phyloP scores from a whole-genome alignment of 805 yeast species.

The Wickerhamiella cacticola region DNA sequence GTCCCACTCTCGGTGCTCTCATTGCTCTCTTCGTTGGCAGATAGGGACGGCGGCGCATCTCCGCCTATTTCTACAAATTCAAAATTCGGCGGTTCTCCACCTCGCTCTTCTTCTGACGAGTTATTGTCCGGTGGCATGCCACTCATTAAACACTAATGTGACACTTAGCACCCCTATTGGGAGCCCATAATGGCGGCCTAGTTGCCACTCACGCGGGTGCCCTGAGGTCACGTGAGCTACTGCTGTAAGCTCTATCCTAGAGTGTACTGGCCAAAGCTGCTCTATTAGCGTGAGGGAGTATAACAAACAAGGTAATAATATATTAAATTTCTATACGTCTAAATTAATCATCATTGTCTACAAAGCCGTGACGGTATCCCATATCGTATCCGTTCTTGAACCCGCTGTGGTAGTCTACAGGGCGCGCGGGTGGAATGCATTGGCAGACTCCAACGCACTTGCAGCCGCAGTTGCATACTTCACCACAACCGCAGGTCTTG shows the following conservation, averaged over 20 bases:
- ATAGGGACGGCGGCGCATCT: neutral
- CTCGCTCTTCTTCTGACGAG: neutral
- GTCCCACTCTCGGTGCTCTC: neutral
- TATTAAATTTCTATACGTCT: neutral
- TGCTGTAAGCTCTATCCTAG: no score
- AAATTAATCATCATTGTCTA: neutral
- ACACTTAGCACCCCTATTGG: neutral
- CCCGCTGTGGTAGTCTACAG: constrained; percentile 6
- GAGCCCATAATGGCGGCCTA: no score
- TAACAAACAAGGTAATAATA: neutral
- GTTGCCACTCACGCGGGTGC: neutral
- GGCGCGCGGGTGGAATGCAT: constrained; percentile 8
- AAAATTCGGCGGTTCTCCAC: neutral
- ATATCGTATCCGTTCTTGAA: constrained; percentile 7
- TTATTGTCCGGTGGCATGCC: constrained; percentile 10
- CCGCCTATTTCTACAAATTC: neutral
- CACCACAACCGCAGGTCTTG: constrained; percentile 2
- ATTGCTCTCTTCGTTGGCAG: neutral
- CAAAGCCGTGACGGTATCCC: constrained; percentile 10
- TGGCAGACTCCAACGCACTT: constrained; percentile 29
- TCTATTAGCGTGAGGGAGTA: no score
- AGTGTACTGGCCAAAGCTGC: no score
- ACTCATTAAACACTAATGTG: neutral
- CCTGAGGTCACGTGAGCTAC: neutral
- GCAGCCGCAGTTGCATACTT: constrained; percentile 7